Evolutionary conservation across 257 asterid genomes (phyloP).

Genomic region (Gentiana dahurica): DNA sequence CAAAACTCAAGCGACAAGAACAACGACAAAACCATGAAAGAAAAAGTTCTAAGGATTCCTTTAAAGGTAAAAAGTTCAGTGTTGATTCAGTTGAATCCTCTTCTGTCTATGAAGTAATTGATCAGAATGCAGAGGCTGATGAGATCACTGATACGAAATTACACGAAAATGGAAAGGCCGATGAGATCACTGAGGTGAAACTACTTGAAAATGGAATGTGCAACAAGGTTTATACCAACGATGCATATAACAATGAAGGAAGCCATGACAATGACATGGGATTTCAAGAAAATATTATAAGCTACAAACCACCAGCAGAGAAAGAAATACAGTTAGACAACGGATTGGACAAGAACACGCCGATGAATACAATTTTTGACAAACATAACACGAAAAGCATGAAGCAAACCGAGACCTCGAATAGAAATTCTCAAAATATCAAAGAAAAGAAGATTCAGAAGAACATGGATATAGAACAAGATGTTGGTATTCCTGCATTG

Average conservation of each 20-base stretch:
- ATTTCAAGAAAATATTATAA: constrained; percentile 11
- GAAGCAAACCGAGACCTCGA: constrained; percentile 18
- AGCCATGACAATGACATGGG: constrained; percentile 13
- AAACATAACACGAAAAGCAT: constrained; percentile 7
- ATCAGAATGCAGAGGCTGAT: not conserved
- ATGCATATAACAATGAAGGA: constrained; percentile 25
- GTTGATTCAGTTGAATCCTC: constrained; percentile 17
- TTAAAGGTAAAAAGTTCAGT: constrained; percentile 22
- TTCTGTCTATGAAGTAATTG: not conserved
- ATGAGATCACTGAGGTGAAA: constrained; percentile 49
- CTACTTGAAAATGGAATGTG: constrained; percentile 9
- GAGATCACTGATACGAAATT: constrained; percentile 11
- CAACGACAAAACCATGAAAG: constrained; percentile 8
- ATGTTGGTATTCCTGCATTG: constrained; percentile 41
- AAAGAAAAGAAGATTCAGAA: constrained; percentile 15
- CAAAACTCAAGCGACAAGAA: constrained; percentile 4
- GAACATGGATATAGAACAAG: constrained; percentile 26
- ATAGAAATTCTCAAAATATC: constrained; percentile 9
- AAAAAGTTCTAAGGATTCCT: constrained; percentile 18
- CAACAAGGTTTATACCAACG: constrained; percentile 27
- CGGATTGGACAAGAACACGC: constrained; percentile 17
- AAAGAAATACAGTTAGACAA: constrained; percentile 12
- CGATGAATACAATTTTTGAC: constrained; percentile 10
- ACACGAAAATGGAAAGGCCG: not conserved
- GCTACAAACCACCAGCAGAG: constrained; percentile 3